Conservation (phyloP, 306 rosid species). For the Glycine tomentella region DNA sequence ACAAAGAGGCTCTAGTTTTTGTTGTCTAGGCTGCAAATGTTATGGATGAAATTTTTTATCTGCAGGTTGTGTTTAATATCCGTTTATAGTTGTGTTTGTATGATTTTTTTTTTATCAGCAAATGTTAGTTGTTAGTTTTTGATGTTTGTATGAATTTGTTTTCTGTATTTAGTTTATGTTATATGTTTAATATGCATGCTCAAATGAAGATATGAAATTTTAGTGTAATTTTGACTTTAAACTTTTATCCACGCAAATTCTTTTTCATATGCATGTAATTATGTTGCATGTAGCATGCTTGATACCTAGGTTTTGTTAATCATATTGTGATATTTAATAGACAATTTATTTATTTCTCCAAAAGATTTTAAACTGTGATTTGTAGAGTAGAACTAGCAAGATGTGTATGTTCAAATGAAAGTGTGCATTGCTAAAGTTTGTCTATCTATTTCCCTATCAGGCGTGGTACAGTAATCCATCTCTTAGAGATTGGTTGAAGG, state of each 20-base stretch:
- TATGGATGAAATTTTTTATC: constrained; percentile 81
- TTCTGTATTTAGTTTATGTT: constrained; percentile 25
- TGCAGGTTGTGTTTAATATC: constrained; percentile 66
- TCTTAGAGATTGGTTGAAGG: constrained; percentile 87
- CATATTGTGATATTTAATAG: constrained; percentile 39
- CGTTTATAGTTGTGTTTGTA: constrained; percentile 1
- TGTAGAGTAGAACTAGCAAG: constrained; percentile 29
- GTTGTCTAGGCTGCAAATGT: constrained; percentile 80
- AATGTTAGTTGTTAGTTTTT: no score
- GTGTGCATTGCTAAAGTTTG: constrained; percentile 42
- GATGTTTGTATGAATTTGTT: constrained; percentile 1
- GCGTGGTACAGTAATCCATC: constrained; percentile 83
- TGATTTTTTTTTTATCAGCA: not conserved
- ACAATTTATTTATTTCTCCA: constrained; percentile 29
- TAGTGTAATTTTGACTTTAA: constrained; percentile 24
- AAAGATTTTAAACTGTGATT: constrained; percentile 16
- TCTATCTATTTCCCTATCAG: constrained; percentile 54
- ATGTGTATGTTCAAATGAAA: constrained; percentile 27
- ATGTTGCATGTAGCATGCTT: constrained; percentile 35
- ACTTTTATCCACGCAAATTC: constrained; percentile 20
- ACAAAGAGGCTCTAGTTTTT: constrained; percentile 70
- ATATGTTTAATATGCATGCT: not conserved
- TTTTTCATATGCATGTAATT: constrained; percentile 38
- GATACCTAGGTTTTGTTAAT: constrained; percentile 19
- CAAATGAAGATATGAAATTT: constrained; percentile 26